These are phyloP conservation scores for Hypoxylon subgilvum DNA, from an alignment of 495 filamentous ascomycete genomes.

Conservation along the genomic window DNA sequence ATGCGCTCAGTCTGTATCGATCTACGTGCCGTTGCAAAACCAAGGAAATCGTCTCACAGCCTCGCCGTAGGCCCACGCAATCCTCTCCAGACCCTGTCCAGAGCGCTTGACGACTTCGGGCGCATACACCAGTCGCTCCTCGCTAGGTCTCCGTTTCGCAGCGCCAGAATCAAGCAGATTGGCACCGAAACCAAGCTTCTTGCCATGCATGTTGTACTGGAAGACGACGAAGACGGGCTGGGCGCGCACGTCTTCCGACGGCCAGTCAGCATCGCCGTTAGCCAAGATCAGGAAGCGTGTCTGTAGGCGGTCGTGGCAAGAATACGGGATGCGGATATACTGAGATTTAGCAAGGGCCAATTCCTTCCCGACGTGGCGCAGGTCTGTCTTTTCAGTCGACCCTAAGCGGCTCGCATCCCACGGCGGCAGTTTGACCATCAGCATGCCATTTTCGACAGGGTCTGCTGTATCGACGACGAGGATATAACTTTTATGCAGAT, in stretches of 20 bases:
- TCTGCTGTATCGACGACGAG: conserved; percentile 25
- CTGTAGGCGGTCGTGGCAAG: conserved; percentile 27
- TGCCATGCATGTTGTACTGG: conserved; percentile 28
- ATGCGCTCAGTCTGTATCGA: too few relatives aligned
- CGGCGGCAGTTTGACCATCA: conserved; percentile 24
- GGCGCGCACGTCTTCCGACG: conserved; percentile 20
- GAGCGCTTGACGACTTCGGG: conserved; percentile 15
- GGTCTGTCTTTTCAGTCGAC: conserved; percentile 9
- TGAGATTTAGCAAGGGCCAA: conserved; percentile 6
- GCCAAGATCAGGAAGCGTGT: conserved; percentile 23
- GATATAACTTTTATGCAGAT: conserved; percentile 21
- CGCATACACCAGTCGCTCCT: conserved; percentile 22
- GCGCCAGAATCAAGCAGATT: background rate
- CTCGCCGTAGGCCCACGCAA: conserved; percentile 19
- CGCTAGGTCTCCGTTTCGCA: conserved; percentile 12
- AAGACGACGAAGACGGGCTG: conserved; percentile 28
- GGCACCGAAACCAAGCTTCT: conserved; percentile 26
- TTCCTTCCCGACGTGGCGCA: conserved; percentile 8
- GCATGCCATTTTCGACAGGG: conserved; percentile 23
- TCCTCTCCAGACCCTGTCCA: conserved; percentile 16
- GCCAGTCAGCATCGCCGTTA: conserved; percentile 26
- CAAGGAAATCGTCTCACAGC: conserved; percentile 23
- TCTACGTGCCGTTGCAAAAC: too few relatives aligned
- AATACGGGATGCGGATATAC: conserved; percentile 28
- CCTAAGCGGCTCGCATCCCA: conserved; percentile 13